Percentiles rank a stretch among this genome's conserved stretches.
phyloP scores from a whole-genome alignment of 768 basidiomycete genomes.

The Leccinum sublutescens region DNA sequence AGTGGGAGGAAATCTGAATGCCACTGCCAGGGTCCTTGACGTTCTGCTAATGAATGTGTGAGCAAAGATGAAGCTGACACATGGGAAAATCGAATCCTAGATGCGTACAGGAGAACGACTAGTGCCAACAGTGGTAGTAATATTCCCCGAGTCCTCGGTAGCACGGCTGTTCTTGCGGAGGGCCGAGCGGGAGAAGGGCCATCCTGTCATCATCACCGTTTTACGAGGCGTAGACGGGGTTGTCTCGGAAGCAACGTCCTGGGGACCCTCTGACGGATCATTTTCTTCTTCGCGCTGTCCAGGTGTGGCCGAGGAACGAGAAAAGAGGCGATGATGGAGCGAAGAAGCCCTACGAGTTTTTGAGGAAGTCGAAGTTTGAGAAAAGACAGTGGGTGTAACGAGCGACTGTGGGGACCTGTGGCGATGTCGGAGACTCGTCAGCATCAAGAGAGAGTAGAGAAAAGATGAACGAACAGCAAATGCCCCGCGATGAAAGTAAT shows the following conservation, averaged over 20 bases:
- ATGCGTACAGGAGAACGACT: conserved; percentile 16
- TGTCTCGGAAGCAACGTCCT: conserved; percentile 13
- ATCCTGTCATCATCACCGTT: conserved; percentile 18
- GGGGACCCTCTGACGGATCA: conserved; percentile 4
- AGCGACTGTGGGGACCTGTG: conserved; percentile 15
- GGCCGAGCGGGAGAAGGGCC: conserved; percentile 30
- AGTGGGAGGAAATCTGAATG: not conserved
- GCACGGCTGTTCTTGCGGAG: conserved; percentile 20
- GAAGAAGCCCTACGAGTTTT: conserved; percentile 19
- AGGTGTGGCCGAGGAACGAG: conserved; percentile 23
- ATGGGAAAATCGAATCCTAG: not conserved
- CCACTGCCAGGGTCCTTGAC: conserved; percentile 7
- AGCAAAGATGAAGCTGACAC: conserved; percentile 1
- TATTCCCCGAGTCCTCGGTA: conserved; percentile 5
- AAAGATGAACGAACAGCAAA: too few relatives aligned
- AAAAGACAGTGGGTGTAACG: conserved; percentile 24
- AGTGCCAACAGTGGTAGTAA: not conserved
- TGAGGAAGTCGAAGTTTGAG: conserved; percentile 6
- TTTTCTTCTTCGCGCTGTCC: conserved; percentile 1
- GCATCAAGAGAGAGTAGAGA: too few relatives aligned
- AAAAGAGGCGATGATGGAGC: conserved; percentile 31
- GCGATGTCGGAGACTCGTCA: too few relatives aligned
- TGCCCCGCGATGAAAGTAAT: too few relatives aligned
- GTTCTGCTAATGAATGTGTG: conserved; percentile 7
- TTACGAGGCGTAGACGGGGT: conserved; percentile 23